Evolutionary conservation across 495 filamentous ascomycete genomes (phyloP).

Genomic region (Aspergillus homomorphus): DNA sequence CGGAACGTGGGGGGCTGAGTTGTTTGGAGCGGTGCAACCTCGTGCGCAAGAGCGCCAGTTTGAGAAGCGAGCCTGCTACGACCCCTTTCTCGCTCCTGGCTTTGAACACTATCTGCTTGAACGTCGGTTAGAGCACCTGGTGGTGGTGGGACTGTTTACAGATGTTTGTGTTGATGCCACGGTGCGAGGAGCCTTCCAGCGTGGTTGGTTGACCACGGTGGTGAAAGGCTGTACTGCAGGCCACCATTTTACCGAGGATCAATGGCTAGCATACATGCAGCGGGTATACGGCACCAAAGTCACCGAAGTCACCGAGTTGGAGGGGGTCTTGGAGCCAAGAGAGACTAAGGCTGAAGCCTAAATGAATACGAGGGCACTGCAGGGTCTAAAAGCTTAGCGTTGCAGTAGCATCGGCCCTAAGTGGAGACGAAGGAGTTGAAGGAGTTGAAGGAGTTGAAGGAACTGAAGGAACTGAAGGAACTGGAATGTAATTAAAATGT

Average conservation of each 20-base stretch:
- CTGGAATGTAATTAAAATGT: too few species aligned
- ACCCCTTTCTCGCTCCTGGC: conserved; percentile 5
- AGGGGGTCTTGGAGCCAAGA: too few species aligned
- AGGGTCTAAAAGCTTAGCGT: too few species aligned
- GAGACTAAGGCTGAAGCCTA: too few species aligned
- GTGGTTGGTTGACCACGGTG: conserved; percentile 3
- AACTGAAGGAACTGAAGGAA: too few species aligned
- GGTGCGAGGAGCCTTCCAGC: conserved; percentile 6
- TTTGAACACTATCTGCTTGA: not conserved
- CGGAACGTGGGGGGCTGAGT: conserved; percentile 8
- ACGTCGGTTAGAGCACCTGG: conserved; percentile 5
- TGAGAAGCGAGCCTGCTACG: conserved; percentile 3
- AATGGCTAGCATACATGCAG: conserved; percentile 2
- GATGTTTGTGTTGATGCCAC: conserved; percentile 10
- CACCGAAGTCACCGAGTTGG: too few species aligned
- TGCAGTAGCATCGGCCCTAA: too few species aligned
- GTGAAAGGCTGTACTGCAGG: not conserved
- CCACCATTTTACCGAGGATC: not conserved
- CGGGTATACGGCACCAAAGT: conserved; percentile 10
- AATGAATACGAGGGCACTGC: too few species aligned
- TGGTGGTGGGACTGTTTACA: conserved; percentile 4
- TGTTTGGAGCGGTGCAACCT: not conserved
- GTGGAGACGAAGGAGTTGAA: too few species aligned
- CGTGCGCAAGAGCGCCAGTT: not conserved
- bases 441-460: too few species aligned